Conservation (phyloP, 805 yeast genomes). For the Kodamaea restingae region DNA sequence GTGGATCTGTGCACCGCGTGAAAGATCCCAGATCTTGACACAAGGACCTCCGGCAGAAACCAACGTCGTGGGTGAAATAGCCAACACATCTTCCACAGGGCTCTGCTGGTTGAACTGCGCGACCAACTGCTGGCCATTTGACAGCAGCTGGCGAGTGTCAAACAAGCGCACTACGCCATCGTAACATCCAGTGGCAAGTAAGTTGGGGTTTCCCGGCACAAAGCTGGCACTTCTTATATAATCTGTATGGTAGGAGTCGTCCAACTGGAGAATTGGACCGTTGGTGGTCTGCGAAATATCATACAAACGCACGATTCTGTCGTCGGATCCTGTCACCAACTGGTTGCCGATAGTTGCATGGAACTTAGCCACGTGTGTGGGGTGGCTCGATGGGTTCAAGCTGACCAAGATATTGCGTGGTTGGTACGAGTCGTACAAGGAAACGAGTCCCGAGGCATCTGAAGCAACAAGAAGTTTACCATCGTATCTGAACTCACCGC, state of each 20-base stretch:
- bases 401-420: slow-evolving; percentile 78
- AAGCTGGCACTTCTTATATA: slow-evolving; percentile 81
- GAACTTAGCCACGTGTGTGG: slow-evolving; percentile 91
- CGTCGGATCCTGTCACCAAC: slow-evolving; percentile 86
- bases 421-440: slow-evolving; percentile 78
- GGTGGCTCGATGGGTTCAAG: slow-evolving; percentile 76
- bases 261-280: slow-evolving; percentile 66
- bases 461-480: slow-evolving; percentile 92
- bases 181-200: slow-evolving; percentile 90
- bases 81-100: slow-evolving; percentile 83
- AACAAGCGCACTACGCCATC: slow-evolving; percentile 83
- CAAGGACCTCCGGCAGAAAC: slow-evolving; percentile 78
- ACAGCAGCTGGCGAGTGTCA: slow-evolving; percentile 58
- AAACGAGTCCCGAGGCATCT: slow-evolving; percentile 91
- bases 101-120: slow-evolving; percentile 62
- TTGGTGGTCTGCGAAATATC: slow-evolving; percentile 72
- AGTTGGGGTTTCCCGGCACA: slow-evolving; percentile 68
- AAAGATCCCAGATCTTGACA: slow-evolving; percentile 88
- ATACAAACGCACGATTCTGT: slow-evolving; percentile 78
- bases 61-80: slow-evolving; percentile 69
- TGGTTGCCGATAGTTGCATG: slow-evolving; percentile 74
- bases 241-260: slow-evolving; percentile 69
- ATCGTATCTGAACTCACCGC: slow-evolving; percentile 87
- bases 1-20: slow-evolving; percentile 66
- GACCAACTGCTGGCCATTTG: slow-evolving; percentile 43